phyloP scores from a whole-genome alignment of 352 stramenopile species.

The Albugo laibachii region DNA sequence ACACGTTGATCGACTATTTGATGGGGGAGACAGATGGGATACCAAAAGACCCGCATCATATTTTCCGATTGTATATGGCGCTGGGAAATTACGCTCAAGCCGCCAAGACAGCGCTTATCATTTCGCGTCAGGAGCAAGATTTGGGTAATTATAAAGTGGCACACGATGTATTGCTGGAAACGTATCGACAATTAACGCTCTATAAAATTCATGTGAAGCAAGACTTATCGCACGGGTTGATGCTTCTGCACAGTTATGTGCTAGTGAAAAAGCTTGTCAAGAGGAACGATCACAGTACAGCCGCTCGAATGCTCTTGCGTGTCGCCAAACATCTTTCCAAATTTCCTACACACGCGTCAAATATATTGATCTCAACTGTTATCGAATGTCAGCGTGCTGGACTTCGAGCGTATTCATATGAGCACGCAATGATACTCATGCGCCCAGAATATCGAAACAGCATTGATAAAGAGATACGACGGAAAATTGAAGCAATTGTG shows the following conservation, averaged over 20 bases:
- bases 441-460: slow-evolving; percentile 70
- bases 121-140: slow-evolving; percentile 84
- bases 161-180: slow-evolving; percentile 84
- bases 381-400: slow-evolving; percentile 87
- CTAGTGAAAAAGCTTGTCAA: slow-evolving; percentile 87
- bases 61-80: slow-evolving; percentile 88
- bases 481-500: slow-evolving; percentile 90
- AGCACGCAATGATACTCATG: slow-evolving; percentile 85
- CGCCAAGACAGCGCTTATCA: slow-evolving; percentile 87
- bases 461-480: slow-evolving; percentile 81
- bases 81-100: slow-evolving; percentile 87
- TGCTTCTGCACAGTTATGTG: slow-evolving; percentile 87
- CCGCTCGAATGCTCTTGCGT: slow-evolving; percentile 77
- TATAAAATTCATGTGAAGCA: slow-evolving; percentile 78
- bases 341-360: slow-evolving; percentile 79
- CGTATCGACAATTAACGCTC: slow-evolving; percentile 64
- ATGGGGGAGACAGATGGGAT: slow-evolving; percentile 89
- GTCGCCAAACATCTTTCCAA: slow-evolving; percentile 84
- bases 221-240: slow-evolving; percentile 64
- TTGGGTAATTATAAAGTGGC: slow-evolving; percentile 86
- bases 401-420: slow-evolving; percentile 78
- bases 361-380: slow-evolving; percentile 85
- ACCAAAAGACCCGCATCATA: slow-evolving; percentile 87
- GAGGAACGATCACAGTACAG: slow-evolving; percentile 61
- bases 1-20: slow-evolving; percentile 89